Conservation (phyloP, 1,284 basidiomycete genomes). For the Xerocomus minutiporus region DNA sequence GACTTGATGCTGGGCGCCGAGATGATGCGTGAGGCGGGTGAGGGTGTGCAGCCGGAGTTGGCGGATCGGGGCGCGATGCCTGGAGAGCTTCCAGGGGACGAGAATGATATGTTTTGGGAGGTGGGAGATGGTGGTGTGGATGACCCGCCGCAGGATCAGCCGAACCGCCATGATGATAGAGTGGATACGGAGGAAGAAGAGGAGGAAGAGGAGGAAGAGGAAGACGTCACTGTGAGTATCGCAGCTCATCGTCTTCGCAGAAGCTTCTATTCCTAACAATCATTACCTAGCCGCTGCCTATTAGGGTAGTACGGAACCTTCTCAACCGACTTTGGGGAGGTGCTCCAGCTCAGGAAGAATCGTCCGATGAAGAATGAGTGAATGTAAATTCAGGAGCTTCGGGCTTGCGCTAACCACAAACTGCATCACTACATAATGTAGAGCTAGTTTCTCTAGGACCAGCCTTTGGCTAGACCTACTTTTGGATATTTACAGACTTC, state of each 20-base stretch:
- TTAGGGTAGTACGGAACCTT: conserved; percentile 58
- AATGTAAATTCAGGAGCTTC: neutral
- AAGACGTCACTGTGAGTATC: conserved; percentile 46
- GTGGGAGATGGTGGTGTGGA: conserved; percentile 21
- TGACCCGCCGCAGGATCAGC: conserved; percentile 1
- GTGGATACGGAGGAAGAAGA: conserved; percentile 25
- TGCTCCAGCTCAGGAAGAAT: conserved; percentile 28
- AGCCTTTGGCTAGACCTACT: no score
- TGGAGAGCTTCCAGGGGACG: conserved; percentile 27
- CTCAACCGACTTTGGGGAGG: conserved; percentile 61
- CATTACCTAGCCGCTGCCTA: conserved; percentile 49
- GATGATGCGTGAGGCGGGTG: conserved; percentile 30
- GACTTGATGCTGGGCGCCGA: conserved; percentile 50
- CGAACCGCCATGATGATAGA: conserved; percentile 33
- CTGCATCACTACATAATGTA: neutral
- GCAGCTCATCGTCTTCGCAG: neutral
- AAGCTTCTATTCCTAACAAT: neutral
- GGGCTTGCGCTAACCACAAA: neutral
- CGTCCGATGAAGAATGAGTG: conserved; percentile 32
- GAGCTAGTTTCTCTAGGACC: no score
- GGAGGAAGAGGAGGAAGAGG: conserved; percentile 27
- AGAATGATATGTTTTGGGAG: conserved; percentile 23
- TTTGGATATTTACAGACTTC: no score
- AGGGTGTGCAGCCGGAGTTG: conserved; percentile 40
- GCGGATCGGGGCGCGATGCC: conserved; percentile 37